Base-by-base conservation (phyloP, 2,329 filamentous ascomycete genomes). In the Trichoderma asperellum region DNA sequence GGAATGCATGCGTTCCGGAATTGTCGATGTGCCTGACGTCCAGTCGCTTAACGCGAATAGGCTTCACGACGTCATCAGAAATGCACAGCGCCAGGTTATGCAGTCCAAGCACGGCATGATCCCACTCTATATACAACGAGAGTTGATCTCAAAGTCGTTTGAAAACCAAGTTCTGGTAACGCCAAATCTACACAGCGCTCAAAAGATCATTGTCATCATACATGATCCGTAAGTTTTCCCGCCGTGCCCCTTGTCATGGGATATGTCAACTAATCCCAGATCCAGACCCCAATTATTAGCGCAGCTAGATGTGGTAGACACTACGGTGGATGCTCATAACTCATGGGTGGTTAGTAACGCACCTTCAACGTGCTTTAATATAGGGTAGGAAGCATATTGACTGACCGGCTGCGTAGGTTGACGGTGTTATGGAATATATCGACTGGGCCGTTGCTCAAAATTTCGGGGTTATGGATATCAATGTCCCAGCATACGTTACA, bases 401-500 rank as follows among this genome's bases (percentile, higher is more conserved):
- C 40, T 34, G 56, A 43, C 73, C 76, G 53, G 74, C 43, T 81
- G 62, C 16, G 11, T 61, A 97, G 94, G 89, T 92, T 81, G 94
- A 98, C 84, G 87, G 89, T 60, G 87, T 94, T 58, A 89, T 89
- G 76, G 87, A 89, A 34, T 97, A 97, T 78, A 88, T 97, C 72
- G 89, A 91, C 70, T 97, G 94, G 93, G 93, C 93, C 0, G 80
- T 90, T 24, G 81, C 85, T n/a, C 87, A 93, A 69, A 88, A 87
- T 18, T 97, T 95, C 75, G 93, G 89, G 1, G 88, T 98, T 27
- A 91, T 99, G 74, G 96, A 99, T 77, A 88, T 97, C 70, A 98
- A 98, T 73, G 86, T 99, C 2, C 95, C 95, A 0, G 91, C 90
- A 72, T 88, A 94, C 74, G 84, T 94, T 60, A 90, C 90, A 1